Conservation (phyloP, 345 rosid genomes). For the Heritiera littoralis region DNA sequence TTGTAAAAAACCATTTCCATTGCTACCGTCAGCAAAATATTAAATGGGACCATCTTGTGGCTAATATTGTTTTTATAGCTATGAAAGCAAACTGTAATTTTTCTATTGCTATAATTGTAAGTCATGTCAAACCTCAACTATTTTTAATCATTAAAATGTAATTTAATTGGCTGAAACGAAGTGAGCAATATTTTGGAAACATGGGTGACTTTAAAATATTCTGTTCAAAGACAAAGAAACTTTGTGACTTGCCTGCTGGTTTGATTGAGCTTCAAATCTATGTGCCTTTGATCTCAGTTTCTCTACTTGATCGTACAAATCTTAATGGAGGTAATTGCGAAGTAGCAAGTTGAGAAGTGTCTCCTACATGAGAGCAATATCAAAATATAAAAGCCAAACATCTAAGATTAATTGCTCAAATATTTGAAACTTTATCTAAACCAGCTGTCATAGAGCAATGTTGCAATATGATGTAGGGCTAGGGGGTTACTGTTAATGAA, state of each 20-base stretch:
- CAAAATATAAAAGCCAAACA: no score
- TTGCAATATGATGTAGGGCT: no score
- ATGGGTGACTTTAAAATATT: not conserved
- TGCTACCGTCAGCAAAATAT: no score
- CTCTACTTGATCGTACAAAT: slow-evolving; percentile 62
- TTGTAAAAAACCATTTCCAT: no score
- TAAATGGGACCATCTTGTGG: no score
- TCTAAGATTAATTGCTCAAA: no score
- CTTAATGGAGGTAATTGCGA: slow-evolving; percentile 64
- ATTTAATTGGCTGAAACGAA: not conserved
- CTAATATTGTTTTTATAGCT: no score
- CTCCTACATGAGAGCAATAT: slow-evolving; percentile 36
- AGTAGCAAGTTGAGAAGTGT: slow-evolving; percentile 59
- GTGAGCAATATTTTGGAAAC: not conserved
- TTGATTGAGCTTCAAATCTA: slow-evolving; percentile 43
- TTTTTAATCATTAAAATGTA: slow-evolving; percentile 6
- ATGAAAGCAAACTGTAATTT: not conserved
- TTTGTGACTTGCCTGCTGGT: slow-evolving; percentile 15
- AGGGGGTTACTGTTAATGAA: no score
- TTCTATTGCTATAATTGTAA: not conserved
- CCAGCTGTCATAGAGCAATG: no score
- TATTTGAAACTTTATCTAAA: no score
- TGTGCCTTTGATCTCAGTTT: slow-evolving; percentile 64
- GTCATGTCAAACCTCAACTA: not conserved
- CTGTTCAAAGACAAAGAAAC: not conserved